Evolutionary conservation across 2,329 filamentous ascomycete species (phyloP), one percentile per base, ranked within the genome.

Genomic region (Aotearoamyces nothofagi): DNA sequence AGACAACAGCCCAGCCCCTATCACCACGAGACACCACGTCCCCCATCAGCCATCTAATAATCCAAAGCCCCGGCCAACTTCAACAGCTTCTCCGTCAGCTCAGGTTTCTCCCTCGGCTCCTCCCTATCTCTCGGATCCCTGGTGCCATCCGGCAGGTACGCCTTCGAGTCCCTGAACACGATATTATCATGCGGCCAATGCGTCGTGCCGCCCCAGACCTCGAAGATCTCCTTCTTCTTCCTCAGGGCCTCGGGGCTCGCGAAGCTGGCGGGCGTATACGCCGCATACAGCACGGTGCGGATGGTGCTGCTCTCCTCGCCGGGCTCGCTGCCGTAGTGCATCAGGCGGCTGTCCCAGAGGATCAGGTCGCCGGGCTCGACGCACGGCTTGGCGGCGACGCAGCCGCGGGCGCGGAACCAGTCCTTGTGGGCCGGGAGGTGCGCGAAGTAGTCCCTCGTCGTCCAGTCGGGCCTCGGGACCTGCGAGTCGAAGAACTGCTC

Each of bases 301-400:
- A 48, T 48, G 13, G 35, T 28, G 2, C 29, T 34, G 5, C 44
- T 44, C 14, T 33, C 20, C 16, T 39, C 34, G 1, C 26, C 44
- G 0, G 52, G 50, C 14, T 49, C 46, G 3, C 43, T 30, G 9
- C 52, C 53, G 26, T 52, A 57, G 32, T 57, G 54, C 6, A 51
- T 41, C 3, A 45, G 49, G 4, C 52, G 46, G 19, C 41, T 46
- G 34, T 57, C 54, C 54, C 55, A 57, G 0, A 55, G 29, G 25
- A 53, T 43, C 11, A 56, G 37, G 31, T 55, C 52, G 2, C 53
- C 53, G 0, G 45, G 42, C 10, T 54, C 52, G 6, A 46, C 47
- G 32, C 42, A 44, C 5, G 55, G 39, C 34, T 55, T 56, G 19
- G 42, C 33, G 32, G 44, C 47, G 23, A 44, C 28, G 13, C 42